Percentiles rank a stretch among this genome's conserved stretches.
Evolutionary conservation across 805 yeast genomes (phyloP).

Genomic region (Kodamaea restingae): DNA sequence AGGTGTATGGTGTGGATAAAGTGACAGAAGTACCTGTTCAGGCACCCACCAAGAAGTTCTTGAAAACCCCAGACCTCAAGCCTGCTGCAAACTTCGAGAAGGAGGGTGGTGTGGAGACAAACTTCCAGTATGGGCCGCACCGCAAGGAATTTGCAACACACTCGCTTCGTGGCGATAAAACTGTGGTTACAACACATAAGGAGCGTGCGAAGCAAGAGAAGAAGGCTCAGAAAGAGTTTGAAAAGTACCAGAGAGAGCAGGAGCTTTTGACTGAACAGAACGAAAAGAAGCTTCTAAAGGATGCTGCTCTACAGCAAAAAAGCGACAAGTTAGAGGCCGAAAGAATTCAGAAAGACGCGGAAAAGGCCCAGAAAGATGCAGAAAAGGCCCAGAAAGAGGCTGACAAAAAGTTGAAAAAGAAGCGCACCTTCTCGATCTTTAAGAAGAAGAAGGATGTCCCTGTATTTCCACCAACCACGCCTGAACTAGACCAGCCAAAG

Average conservation of each 20-base stretch:
- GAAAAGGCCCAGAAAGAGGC: not conserved
- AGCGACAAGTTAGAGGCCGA: slow-evolving; percentile 3
- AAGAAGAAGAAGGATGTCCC: slow-evolving; percentile 8
- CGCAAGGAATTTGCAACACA: slow-evolving; percentile 29
- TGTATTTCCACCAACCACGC: too few relatives aligned
- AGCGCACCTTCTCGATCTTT: slow-evolving; percentile 7
- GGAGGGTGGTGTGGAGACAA: slow-evolving; percentile 15
- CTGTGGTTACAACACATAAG: slow-evolving; percentile 5
- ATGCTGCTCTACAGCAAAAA: too few relatives aligned
- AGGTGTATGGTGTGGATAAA: slow-evolving; percentile 18
- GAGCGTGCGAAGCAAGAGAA: slow-evolving; percentile 13
- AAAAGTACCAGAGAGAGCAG: slow-evolving; percentile 11
- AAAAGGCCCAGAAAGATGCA: slow-evolving; percentile 9
- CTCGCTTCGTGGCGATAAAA: slow-evolving; percentile 18
- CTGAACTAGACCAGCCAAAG: too few relatives aligned
- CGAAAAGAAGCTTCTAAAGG: slow-evolving; percentile 7
- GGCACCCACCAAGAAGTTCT: slow-evolving; percentile 3
- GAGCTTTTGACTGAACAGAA: slow-evolving; percentile 8
- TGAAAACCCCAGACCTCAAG: not conserved
- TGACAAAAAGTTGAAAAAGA: slow-evolving; percentile 1
- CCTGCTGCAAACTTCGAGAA: not conserved
- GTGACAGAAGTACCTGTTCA: not conserved
- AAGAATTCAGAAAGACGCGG: slow-evolving; percentile 9
- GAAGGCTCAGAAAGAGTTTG: slow-evolving; percentile 9
- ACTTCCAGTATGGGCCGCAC: slow-evolving; percentile 28